Evolutionary conservation across 2,329 filamentous ascomycete genomes (phyloP), one percentile per base, ranked within the genome.

Genomic region (Colletotrichum orchidophilum): DNA sequence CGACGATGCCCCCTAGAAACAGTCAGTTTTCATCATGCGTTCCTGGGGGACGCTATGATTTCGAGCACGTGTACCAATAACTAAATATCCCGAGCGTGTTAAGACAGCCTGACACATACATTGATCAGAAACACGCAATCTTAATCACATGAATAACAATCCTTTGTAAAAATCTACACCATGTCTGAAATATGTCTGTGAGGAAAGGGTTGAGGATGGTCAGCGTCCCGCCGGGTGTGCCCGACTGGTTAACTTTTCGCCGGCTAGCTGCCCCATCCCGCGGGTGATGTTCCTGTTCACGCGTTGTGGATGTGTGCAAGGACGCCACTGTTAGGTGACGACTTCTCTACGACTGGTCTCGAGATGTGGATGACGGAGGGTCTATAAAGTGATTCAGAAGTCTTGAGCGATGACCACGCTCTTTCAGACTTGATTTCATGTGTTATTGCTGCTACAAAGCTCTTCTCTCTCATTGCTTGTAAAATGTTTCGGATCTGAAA

Each of bases 261-360:
- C 60, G 31, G 26, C 9, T 63, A 21, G 1, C 29, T 31, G 12
- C 26, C 50, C 13, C 21, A 46, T 15, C 31, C 66, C 66, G 66
- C 66, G 66, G 66, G 49, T 69, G 64, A 54, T 33, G 11, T 59
- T 69, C 35, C 66, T 52, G 18, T 64, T 29, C 42, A 46, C 24
- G 52, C n/a, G 53, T 64, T 31, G 60, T 53, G 53, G 46, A 50
- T 21, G 39, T 18, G 21, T 15, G 29, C n/a, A n/a, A 31, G 39
- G 11, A 21, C 53, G 52, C 18, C 52, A 46, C 39, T 31, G 1
- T 29, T 31, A 50, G 18, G 29, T 13, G 15, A 52, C 13, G 24
- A n/a, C 2, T 27, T 27, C 29, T 13, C 54, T 21, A 57, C 18
- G 13, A 21, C 13, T 27, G 24, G 5, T 18, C 18, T 7, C 12